Evolutionary conservation across 352 stramenopile genomes (phyloP).

Genomic region (Globisporangium canariense): DNA sequence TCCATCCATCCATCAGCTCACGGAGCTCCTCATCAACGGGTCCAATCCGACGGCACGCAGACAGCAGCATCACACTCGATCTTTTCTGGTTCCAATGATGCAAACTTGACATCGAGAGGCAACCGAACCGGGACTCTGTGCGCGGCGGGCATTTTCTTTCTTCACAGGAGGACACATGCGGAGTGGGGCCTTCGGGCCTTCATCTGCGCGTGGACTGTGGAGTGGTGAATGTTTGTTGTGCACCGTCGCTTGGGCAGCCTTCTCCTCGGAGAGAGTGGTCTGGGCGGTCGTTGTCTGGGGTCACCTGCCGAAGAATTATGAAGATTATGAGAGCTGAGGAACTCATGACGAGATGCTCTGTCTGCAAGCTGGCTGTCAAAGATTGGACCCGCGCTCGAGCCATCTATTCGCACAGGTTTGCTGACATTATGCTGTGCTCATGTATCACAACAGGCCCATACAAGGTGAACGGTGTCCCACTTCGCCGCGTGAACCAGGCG

Average conservation of each 20-base stretch:
- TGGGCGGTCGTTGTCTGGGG: constrained; percentile 12
- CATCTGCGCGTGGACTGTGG: constrained; percentile 11
- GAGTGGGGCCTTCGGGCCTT: constrained; percentile 2
- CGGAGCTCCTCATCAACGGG: too few species aligned
- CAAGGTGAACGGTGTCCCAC: constrained; percentile 98
- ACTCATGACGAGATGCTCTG: constrained; percentile 17
- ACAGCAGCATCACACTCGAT: neutral
- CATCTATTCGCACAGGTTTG: neutral
- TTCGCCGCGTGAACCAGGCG: constrained; percentile 97
- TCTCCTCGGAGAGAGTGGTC: constrained; percentile 10
- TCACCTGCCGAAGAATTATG: constrained; percentile 50
- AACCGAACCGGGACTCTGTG: constrained; percentile 17
- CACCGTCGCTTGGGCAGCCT: neutral
- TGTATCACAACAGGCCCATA: constrained; percentile 87
- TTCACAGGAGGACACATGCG: constrained; percentile 12
- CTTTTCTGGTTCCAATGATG: constrained; percentile 53
- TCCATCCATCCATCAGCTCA: neutral
- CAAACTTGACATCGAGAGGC: constrained; percentile 69
- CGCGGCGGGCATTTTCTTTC: neutral
- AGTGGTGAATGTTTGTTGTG: neutral
- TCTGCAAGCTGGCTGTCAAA: neutral
- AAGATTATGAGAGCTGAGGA: constrained; percentile 91
- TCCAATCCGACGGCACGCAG: neutral
- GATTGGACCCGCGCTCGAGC: neutral
- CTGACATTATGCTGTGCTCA: neutral